Percentiles rank a stretch among this genome's conserved stretches.
These are phyloP conservation scores for Fragilariopsis cylindrus DNA, from an alignment of 108 stramenopile species.

Conservation along the genomic window DNA sequence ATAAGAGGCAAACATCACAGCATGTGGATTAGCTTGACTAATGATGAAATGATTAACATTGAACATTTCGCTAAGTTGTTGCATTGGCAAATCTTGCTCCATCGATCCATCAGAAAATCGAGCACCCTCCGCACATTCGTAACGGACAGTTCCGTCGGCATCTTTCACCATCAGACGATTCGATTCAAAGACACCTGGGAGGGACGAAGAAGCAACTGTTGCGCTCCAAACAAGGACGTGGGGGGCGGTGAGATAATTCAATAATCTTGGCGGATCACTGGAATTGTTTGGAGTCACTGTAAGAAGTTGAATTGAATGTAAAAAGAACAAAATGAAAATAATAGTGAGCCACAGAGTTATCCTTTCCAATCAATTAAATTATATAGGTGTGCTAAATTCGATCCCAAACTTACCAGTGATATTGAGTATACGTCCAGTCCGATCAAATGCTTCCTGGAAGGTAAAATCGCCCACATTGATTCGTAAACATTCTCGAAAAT, in stretches of 20 bases:
- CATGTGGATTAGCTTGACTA: conserved; percentile 95
- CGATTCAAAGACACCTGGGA: conserved; percentile 97
- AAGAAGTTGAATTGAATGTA: not conserved
- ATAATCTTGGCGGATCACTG: conserved; percentile 88
- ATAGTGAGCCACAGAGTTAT: not conserved
- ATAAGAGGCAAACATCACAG: conserved; percentile 89
- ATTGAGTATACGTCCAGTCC: conserved; percentile 98
- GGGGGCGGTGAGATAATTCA: conserved; percentile 98
- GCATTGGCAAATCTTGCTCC: conserved; percentile 97
- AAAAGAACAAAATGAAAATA: not conserved
- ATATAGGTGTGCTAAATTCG: not conserved
- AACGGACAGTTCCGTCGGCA: conserved; percentile 89
- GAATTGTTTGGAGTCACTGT: conserved; percentile 91
- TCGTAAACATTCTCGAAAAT: conserved; percentile 81
- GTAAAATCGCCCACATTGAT: conserved; percentile 93
- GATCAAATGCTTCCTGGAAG: conserved; percentile 97
- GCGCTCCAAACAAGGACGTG: conserved; percentile 98
- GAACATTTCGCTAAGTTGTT: conserved; percentile 98
- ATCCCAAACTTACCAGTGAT: conserved; percentile 59
- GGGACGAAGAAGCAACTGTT: conserved; percentile 91
- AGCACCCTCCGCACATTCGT: conserved; percentile 61
- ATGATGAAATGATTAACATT: conserved; percentile 99
- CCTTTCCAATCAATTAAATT: no score
- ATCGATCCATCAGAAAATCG: conserved; percentile 83
- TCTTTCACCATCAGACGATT: conserved; percentile 95